A percentile compares a stretch with the other conserved stretches of the same genome.
Conservation (phyloP, 495 filamentous ascomycete genomes). For the Aspergillus mulundensis region DNA sequence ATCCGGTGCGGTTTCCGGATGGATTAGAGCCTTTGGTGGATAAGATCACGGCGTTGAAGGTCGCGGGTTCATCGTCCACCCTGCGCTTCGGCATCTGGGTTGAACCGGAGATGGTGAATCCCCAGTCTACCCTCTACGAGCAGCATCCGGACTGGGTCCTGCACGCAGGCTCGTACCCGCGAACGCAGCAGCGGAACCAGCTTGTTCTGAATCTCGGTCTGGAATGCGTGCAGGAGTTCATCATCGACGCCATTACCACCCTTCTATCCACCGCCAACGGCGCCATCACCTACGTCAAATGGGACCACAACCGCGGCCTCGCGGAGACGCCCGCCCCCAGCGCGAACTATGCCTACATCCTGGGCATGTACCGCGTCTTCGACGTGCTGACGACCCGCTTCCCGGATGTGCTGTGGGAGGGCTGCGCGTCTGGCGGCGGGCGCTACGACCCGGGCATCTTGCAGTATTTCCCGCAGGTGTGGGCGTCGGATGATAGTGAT, state of each 20-base stretch:
- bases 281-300: slow-evolving; percentile 51
- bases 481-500: slow-evolving; percentile 57
- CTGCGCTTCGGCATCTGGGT: slow-evolving; percentile 55
- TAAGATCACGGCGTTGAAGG: slow-evolving; percentile 38
- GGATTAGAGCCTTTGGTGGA: slow-evolving; percentile 42
- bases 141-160: slow-evolving; percentile 54
- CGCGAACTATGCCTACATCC: slow-evolving; percentile 48
- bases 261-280: slow-evolving; percentile 41
- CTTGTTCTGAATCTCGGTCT: slow-evolving; percentile 51
- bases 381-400: slow-evolving; percentile 47
- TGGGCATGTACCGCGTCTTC: slow-evolving; percentile 54
- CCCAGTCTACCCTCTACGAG: slow-evolving; percentile 48
- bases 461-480: slow-evolving; percentile 55
- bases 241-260: slow-evolving; percentile 45
- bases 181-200: slow-evolving; percentile 48
- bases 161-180: slow-evolving; percentile 47
- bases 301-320: slow-evolving; percentile 56
- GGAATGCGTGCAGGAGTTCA: slow-evolving; percentile 50
- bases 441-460: slow-evolving; percentile 53
- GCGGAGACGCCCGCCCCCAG: slow-evolving; percentile 47
- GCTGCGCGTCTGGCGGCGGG: slow-evolving; percentile 53
- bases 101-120: slow-evolving; percentile 58
- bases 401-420: slow-evolving; percentile 54
- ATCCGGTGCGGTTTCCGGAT: slow-evolving; percentile 48
- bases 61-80: slow-evolving; percentile 33